phyloP scores from a whole-genome alignment of 1,284 basidiomycete species.

The Marasmius fiardii region DNA sequence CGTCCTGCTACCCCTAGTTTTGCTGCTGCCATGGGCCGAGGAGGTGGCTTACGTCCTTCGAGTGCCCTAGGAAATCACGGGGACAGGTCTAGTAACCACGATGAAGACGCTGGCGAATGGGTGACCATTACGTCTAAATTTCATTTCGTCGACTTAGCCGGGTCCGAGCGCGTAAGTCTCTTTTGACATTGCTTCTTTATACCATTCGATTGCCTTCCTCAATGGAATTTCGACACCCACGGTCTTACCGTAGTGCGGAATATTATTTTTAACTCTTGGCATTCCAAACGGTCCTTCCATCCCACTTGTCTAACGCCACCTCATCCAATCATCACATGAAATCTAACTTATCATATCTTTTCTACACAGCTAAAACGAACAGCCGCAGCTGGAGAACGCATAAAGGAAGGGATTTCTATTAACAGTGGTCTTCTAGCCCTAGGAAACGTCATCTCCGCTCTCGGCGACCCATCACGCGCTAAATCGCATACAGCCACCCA shows the following conservation, averaged over 20 bases:
- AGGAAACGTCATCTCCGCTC: conserved; percentile 97
- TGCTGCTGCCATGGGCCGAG: conserved; percentile 64
- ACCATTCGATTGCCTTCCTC: conserved; percentile 5
- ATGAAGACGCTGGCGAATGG: conserved; percentile 78
- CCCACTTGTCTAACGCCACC: neutral
- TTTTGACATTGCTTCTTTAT: neutral
- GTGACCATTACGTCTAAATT: conserved; percentile 92
- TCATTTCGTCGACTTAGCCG: conserved; percentile 97
- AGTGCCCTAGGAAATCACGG: conserved; percentile 68
- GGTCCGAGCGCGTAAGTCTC: conserved; percentile 82
- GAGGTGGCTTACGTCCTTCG: conserved; percentile 64
- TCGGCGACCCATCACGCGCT: conserved; percentile 88
- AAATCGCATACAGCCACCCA: conserved; percentile 78
- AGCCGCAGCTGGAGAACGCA: conserved; percentile 89
- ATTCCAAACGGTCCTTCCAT: neutral
- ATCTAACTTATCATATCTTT: conserved; percentile 16
- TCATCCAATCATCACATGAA: neutral
- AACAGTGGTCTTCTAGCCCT: conserved; percentile 96
- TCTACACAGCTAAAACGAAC: conserved; percentile 79
- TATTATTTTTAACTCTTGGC: neutral
- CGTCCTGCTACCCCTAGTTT: conserved; percentile 77
- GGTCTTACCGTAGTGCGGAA: too few relatives aligned
- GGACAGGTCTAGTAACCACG: conserved; percentile 39
- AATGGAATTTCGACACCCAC: neutral
- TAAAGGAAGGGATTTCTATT: conserved; percentile 97